phyloP scores from a whole-genome alignment of 352 stramenopile species.

The Phytophthora citrophthora region DNA sequence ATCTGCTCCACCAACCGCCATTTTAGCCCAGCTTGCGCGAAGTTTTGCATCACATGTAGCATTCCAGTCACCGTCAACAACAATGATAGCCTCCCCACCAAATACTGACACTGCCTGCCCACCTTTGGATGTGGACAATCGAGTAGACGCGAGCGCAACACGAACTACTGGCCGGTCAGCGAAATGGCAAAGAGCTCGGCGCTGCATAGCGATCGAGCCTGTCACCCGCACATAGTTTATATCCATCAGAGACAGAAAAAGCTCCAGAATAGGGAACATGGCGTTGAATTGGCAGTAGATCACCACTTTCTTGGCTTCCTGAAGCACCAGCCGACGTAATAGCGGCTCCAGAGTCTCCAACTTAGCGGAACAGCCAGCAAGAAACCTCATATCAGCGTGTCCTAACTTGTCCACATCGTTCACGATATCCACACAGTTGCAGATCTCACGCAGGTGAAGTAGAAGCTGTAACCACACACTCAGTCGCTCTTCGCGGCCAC shows the following conservation, averaged over 20 bases:
- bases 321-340: slow-evolving; percentile 54
- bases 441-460: slow-evolving; percentile 70
- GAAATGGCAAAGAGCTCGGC: slow-evolving; percentile 76
- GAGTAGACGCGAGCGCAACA: slow-evolving; percentile 76
- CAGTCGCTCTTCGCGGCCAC: slow-evolving; percentile 58
- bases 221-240: slow-evolving; percentile 73
- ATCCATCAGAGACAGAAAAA: slow-evolving; percentile 69
- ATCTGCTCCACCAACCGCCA: slow-evolving; percentile 52
- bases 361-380: slow-evolving; percentile 71
- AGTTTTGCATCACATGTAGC: slow-evolving; percentile 82
- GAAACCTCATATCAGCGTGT: slow-evolving; percentile 65
- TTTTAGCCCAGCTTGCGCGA: slow-evolving; percentile 78
- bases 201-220: slow-evolving; percentile 57
- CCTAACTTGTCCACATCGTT: slow-evolving; percentile 81
- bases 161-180: slow-evolving; percentile 60
- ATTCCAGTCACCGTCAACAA: slow-evolving; percentile 87
- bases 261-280: slow-evolving; percentile 78
- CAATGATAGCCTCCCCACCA: slow-evolving; percentile 76
- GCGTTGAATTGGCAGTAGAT: slow-evolving; percentile 80
- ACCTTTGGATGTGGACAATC: slow-evolving; percentile 48
- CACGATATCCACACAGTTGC: slow-evolving; percentile 83
- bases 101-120: slow-evolving; percentile 66
- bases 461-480: slow-evolving; percentile 71
- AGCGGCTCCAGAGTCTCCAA: slow-evolving; percentile 60
- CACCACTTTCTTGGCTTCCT: slow-evolving; percentile 75